Base-by-base conservation (phyloP, 768 basidiomycete species). In the Boletus sensibilis region DNA sequence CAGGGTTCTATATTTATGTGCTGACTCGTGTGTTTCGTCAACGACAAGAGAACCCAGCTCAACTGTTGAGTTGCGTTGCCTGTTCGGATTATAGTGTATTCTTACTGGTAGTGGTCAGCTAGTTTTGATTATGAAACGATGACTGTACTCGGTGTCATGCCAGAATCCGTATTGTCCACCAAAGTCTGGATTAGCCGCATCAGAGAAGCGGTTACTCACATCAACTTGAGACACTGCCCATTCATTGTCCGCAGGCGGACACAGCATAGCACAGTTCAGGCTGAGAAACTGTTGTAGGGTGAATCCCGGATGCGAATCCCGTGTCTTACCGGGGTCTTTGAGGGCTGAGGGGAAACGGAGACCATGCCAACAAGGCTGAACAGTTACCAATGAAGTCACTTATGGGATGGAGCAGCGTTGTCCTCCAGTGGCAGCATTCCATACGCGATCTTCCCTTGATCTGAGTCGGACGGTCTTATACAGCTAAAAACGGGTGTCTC, bases 251-350 rank as follows among this genome's bases (percentile, higher is more conserved):
- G 13, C 37, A 52, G 37, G 12, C 12, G 50, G 59, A 53, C 11
- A 39, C 34, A 29, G 29, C 41, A 53, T 5, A 31, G n/a, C 53
- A 42, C 54, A 52, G 50, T 39, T 51, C 40, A 33, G 40, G 25
- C 40, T 35, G 52, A 51, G 57, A 56, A 63, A 43, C 23, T 29
- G n/a, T 34, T 20, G 37, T 29, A 11, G 44, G 53, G 55, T 46
- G 66, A 48, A 63, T 66, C 65, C 23, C 42, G 13, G 50, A 34
- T 59, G 62, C 39, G 66, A 58, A 61, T 67, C 66, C 41, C 53
- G 53, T 54, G 48, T 51, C 44, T 42, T 47, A 33, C n/a, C 50
- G 29, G 53, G 8, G 34, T 37, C 39, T 43, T 9, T 37, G 45
- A 53, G 65, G 65, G 59, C 45, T 53, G 46, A 67, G 65, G 65